These are phyloP conservation scores for Jaltomata sinuosa DNA, from an alignment of 257 asterid species.

Conservation along the genomic window DNA sequence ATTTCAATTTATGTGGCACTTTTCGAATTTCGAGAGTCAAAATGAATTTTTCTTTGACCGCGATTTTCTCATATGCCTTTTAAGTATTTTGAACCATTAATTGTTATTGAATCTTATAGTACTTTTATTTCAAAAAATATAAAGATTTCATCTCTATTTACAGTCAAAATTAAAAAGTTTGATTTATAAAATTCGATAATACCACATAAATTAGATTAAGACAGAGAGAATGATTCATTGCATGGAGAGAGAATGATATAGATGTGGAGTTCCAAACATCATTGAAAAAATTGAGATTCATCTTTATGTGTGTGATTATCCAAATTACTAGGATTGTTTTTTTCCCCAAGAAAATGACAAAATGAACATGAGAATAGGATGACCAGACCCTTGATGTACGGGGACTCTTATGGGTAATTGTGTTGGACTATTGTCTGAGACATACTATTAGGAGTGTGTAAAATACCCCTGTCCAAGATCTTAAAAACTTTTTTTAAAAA, in stretches of 20 bases:
- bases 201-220: background rate
- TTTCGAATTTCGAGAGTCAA: background rate
- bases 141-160: background rate
- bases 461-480: background rate
- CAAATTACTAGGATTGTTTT: background rate
- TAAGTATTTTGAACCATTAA: background rate
- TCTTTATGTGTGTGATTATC: background rate
- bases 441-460: background rate
- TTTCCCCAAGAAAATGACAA: background rate
- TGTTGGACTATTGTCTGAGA: background rate
- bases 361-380: background rate
- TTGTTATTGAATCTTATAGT: background rate
- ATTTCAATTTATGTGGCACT: background rate
- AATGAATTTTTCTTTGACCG: background rate
- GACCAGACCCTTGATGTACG: background rate
- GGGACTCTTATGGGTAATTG: background rate
- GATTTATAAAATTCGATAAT: background rate
- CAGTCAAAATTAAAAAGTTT: background rate
- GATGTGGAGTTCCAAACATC: background rate
- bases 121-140: background rate
- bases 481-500: background rate
- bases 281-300: background rate
- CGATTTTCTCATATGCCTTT: background rate
- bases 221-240: background rate
- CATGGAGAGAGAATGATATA: background rate